These are phyloP conservation scores for Penicillium angulare DNA, from an alignment of 495 filamentous ascomycete species.

Conservation along the genomic window DNA sequence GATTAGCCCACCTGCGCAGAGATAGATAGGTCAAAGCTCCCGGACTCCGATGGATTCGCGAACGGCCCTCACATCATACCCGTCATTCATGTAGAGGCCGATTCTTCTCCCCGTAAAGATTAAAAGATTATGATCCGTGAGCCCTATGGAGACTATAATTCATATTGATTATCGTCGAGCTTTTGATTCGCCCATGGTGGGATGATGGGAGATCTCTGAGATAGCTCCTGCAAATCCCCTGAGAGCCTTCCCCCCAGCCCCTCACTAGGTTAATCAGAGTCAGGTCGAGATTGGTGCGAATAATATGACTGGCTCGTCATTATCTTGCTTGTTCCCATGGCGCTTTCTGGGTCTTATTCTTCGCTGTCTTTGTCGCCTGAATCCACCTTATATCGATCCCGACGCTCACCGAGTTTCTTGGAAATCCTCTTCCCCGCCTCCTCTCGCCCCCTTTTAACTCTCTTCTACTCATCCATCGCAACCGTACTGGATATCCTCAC, in stretches of 20 bases:
- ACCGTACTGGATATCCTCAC: too few species aligned
- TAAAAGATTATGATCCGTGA: too few species aligned
- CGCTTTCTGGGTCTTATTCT: background rate
- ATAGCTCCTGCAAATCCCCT: too few species aligned
- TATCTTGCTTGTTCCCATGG: conserved; percentile 3
- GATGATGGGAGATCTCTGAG: too few species aligned
- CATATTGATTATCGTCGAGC: too few species aligned
- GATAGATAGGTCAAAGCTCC: conserved; percentile 15
- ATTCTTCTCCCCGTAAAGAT: too few species aligned
- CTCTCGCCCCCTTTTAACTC: too few species aligned
- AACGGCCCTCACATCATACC: background rate
- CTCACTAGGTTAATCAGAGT: background rate
- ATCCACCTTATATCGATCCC: background rate
- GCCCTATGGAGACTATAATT: too few species aligned
- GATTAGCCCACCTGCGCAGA: background rate
- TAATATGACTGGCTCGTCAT: conserved; percentile 13
- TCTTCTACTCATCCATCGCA: too few species aligned
- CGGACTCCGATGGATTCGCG: conserved; percentile 20
- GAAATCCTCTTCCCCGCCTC: too few species aligned
- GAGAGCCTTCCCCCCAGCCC: background rate
- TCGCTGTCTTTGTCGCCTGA: background rate
- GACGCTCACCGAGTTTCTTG: background rate
- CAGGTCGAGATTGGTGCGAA: conserved; percentile 12
- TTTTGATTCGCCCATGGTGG: too few species aligned
- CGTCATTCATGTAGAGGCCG: background rate